Percentiles rank a stretch among this genome's conserved stretches.
Conservation (phyloP, 2,329 filamentous ascomycete species). For the Paracoccidioides brasiliensis region DNA sequence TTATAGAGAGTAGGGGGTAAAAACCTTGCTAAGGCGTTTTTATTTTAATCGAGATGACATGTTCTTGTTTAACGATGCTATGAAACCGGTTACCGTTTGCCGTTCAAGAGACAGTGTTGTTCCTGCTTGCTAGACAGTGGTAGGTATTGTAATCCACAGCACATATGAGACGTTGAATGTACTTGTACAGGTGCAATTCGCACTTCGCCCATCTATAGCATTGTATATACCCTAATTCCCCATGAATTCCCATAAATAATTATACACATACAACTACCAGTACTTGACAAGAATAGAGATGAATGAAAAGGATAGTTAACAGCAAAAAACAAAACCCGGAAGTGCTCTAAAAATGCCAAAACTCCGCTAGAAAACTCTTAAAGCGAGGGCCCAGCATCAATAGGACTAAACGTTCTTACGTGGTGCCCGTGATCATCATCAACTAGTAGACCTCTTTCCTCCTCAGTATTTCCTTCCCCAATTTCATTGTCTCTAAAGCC, state of each 20-base stretch:
- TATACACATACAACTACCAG: background rate
- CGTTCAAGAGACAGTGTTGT: background rate
- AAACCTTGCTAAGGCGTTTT: too few relatives aligned
- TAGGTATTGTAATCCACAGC: background rate
- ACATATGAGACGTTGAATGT: background rate
- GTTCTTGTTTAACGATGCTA: background rate
- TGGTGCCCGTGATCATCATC: conserved; percentile 15
- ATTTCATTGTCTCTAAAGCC: conserved; percentile 19
- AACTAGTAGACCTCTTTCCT: conserved; percentile 25
- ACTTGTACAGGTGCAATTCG: background rate
- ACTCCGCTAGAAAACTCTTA: conserved; percentile 2
- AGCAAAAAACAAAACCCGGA: background rate
- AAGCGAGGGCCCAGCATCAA: conserved; percentile 7
- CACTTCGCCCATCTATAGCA: background rate
- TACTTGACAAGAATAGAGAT: background rate
- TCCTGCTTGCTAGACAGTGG: background rate
- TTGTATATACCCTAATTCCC: background rate
- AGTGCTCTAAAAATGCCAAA: background rate
- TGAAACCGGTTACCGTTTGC: background rate
- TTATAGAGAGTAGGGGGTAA: background rate
- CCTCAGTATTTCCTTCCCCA: conserved; percentile 17
- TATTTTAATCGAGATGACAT: background rate
- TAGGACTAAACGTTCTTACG: conserved; percentile 3
- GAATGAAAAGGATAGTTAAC: background rate
- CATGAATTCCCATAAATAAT: background rate